Conservation (phyloP, 495 filamentous ascomycete species). For the Aspergillus sclerotioniger region DNA sequence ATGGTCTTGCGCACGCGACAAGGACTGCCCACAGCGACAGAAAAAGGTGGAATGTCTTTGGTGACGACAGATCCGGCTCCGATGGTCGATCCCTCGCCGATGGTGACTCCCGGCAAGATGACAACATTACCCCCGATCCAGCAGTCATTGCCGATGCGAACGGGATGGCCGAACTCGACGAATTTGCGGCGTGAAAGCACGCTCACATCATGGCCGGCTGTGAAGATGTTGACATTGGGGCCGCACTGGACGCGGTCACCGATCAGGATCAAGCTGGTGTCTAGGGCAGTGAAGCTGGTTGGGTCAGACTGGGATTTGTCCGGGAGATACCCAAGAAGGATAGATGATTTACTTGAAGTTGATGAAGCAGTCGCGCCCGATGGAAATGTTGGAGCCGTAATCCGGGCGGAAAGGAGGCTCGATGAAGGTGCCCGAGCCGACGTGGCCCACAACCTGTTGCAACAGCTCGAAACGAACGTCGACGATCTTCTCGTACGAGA, state of each 20-base stretch:
- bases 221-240: constrained; percentile 66
- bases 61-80: constrained; percentile 49
- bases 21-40: constrained; percentile 40
- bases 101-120: constrained; percentile 68
- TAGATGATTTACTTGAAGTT: constrained; percentile 48
- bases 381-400: constrained; percentile 54
- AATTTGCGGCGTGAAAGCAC: constrained; percentile 68
- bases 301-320: neutral
- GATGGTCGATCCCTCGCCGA: constrained; percentile 46
- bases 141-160: constrained; percentile 77
- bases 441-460: constrained; percentile 39
- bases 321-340: neutral
- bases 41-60: constrained; percentile 43
- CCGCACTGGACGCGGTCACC: constrained; percentile 75
- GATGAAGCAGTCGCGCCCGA: constrained; percentile 50
- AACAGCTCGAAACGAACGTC: constrained; percentile 37
- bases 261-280: constrained; percentile 71
- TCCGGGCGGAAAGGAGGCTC: constrained; percentile 54
- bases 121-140: constrained; percentile 78
- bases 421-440: constrained; percentile 45
- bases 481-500: constrained; percentile 35
- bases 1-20: constrained; percentile 41
- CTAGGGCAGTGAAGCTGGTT: constrained; percentile 57
- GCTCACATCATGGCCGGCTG: constrained; percentile 66
- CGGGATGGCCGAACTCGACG: constrained; percentile 69